Evolutionary conservation across 768 basidiomycete genomes (phyloP).

Genomic region (Trametes coccinea): DNA sequence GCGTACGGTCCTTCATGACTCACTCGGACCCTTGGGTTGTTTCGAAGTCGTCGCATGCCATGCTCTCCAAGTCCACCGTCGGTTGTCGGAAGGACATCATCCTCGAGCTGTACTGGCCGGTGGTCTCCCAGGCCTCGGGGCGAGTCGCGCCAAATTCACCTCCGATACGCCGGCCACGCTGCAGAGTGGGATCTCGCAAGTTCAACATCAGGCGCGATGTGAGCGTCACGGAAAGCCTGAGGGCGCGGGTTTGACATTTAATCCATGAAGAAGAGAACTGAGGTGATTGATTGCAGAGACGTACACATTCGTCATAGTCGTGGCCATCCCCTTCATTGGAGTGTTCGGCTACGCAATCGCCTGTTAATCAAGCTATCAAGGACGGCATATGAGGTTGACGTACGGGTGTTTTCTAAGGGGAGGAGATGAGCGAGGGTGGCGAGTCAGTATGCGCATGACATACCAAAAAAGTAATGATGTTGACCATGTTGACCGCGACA

Average conservation of each 20-base stretch:
- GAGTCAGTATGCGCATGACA: background rate
- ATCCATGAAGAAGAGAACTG: background rate
- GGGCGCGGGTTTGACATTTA: background rate
- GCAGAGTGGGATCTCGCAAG: conserved; percentile 12
- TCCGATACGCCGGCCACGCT: background rate
- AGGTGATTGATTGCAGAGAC: background rate
- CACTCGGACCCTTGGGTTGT: background rate
- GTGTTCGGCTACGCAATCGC: conserved; percentile 1
- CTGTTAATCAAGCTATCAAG: no score
- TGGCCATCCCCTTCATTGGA: conserved; percentile 13
- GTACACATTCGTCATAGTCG: conserved; percentile 14
- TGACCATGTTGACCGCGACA: conserved; percentile 14
- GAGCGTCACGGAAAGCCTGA: conserved; percentile 15
- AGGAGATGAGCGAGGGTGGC: background rate
- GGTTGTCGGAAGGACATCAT: conserved; percentile 11
- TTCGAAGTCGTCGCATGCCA: background rate
- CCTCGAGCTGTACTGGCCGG: conserved; percentile 11
- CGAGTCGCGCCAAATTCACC: background rate
- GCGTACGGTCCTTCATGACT: background rate
- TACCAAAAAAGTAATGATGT: conserved; percentile 15
- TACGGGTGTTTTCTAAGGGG: conserved; percentile 6
- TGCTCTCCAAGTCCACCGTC: background rate
- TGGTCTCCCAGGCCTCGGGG: conserved; percentile 5
- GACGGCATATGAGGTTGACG: background rate
- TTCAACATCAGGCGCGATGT: conserved; percentile 14